These are phyloP conservation scores for Gentiana dahurica DNA, from an alignment of 257 asterid species.

Conservation along the genomic window DNA sequence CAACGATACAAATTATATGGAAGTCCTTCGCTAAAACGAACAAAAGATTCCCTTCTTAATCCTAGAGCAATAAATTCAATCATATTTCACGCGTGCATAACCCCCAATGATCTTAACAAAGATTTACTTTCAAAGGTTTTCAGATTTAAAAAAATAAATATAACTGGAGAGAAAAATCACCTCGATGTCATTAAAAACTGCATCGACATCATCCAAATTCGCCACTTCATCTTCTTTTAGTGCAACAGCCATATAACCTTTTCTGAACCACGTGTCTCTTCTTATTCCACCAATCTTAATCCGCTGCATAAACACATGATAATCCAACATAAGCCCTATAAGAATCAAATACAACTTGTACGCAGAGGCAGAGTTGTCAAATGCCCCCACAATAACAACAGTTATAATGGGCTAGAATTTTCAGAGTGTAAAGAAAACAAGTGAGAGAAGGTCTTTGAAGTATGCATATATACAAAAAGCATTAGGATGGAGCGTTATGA, in stretches of 20 bases:
- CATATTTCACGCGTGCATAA: background rate
- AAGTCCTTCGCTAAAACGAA: too few species aligned
- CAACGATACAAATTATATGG: background rate
- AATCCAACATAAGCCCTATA: slow-evolving; percentile 1
- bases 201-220: slow-evolving; percentile 77
- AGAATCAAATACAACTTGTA: background rate
- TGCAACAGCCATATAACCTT: slow-evolving; percentile 48
- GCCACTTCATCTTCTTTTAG: slow-evolving; percentile 67
- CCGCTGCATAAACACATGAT: slow-evolving; percentile 44
- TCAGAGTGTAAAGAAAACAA: background rate
- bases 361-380: background rate
- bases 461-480: too few species aligned
- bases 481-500: too few species aligned
- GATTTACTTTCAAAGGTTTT: background rate
- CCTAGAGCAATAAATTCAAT: background rate
- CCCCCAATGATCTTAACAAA: background rate
- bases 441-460: too few species aligned
- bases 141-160: background rate
- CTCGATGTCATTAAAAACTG: slow-evolving; percentile 86
- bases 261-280: slow-evolving; percentile 74
- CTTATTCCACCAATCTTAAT: slow-evolving; percentile 63
- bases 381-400: background rate
- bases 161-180: slow-evolving; percentile 23
- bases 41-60: background rate
- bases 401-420: background rate